These are phyloP conservation scores for Paramecium bursaria DNA, from an alignment of 73 alveolate genomes.

Conservation along the genomic window DNA sequence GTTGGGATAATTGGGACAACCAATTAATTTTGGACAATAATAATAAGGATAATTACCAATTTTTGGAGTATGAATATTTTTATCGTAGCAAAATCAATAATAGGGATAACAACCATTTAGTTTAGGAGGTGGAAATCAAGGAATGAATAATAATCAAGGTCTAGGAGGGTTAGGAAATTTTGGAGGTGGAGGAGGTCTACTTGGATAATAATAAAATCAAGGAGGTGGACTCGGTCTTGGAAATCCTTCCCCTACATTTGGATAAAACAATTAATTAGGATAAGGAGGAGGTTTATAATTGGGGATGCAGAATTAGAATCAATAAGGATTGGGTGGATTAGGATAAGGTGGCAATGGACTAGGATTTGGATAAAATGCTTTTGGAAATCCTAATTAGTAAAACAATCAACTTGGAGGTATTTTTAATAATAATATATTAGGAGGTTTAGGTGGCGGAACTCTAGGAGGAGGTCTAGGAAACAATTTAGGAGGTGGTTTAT, in stretches of 20 bases:
- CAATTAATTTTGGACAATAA: too few species aligned
- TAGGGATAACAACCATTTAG: too few species aligned
- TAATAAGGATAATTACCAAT: too few species aligned
- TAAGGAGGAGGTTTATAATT: neutral
- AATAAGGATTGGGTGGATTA: neutral
- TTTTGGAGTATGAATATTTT: too few species aligned
- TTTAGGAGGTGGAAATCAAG: too few species aligned
- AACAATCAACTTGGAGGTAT: neutral
- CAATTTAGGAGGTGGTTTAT: neutral
- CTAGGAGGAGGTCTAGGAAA: neutral
- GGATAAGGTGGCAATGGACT: constrained; percentile 38
- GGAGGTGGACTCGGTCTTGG: neutral
- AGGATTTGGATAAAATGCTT: neutral
- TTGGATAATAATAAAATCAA: neutral
- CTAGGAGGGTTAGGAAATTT: too few species aligned
- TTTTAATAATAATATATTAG: neutral
- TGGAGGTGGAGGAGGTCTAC: too few species aligned
- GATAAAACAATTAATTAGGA: too few species aligned
- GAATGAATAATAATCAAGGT: too few species aligned
- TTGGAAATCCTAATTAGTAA: neutral
- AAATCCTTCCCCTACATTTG: neutral
- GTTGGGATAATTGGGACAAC: too few species aligned
- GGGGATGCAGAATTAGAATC: too few species aligned
- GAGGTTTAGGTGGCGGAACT: neutral
- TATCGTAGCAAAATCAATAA: too few species aligned